Evolutionary conservation across 805 yeast genomes (phyloP).

Genomic region (Teunomyces kruisii): DNA sequence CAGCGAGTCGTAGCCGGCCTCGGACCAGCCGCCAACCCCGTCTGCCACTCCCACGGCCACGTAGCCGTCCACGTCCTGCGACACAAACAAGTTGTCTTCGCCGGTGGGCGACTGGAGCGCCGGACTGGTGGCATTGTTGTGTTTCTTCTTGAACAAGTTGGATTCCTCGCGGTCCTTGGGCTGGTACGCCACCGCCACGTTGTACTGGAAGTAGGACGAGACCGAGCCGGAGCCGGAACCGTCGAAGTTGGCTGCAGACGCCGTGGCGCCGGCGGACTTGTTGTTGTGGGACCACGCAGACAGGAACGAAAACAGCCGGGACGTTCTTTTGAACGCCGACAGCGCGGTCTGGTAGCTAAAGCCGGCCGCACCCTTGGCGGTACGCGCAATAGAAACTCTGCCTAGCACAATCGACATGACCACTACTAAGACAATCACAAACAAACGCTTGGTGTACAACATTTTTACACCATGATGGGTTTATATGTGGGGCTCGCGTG

Average conservation of each 20-base stretch:
- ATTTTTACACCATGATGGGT: not conserved
- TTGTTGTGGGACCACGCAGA: constrained; percentile 10
- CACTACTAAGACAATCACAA: constrained; percentile 17
- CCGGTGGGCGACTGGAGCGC: constrained; percentile 62
- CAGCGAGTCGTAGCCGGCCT: constrained; percentile 85
- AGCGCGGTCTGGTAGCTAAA: not conserved
- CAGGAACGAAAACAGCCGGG: constrained; percentile 18
- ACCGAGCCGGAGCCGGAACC: constrained; percentile 17
- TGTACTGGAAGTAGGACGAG: constrained; percentile 33
- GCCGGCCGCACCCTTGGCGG: not conserved
- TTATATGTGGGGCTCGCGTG: not conserved
- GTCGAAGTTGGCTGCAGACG: constrained; percentile 19
- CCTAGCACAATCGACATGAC: constrained; percentile 13
- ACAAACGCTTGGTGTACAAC: not conserved
- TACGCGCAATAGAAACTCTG: constrained; percentile 4
- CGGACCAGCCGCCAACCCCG: constrained; percentile 98
- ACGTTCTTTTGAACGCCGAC: not conserved
- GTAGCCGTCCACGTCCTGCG: constrained; percentile 36
- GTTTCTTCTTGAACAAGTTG: constrained; percentile 35
- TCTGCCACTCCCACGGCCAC: constrained; percentile 83
- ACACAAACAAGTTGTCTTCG: constrained; percentile 70
- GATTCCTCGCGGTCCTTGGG: constrained; percentile 67
- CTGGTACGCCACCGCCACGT: constrained; percentile 67
- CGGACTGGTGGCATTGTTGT: constrained; percentile 25
- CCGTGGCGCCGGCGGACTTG: constrained; percentile 15